phyloP scores from a whole-genome alignment of 805 yeast genomes.

The Citeromyces nyonsensis region DNA sequence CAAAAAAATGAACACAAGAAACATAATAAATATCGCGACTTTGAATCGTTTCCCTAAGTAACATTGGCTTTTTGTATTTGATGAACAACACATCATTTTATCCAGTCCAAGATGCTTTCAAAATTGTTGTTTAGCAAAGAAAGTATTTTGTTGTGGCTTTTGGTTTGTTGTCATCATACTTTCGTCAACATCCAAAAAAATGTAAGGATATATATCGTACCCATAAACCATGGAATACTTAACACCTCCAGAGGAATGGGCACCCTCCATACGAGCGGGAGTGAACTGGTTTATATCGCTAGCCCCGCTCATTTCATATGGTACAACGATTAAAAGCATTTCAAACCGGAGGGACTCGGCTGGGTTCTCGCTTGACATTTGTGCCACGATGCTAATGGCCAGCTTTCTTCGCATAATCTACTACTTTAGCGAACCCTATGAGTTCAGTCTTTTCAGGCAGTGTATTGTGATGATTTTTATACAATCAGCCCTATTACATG shows the following conservation, averaged over 20 bases:
- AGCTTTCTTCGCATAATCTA: conserved; percentile 60
- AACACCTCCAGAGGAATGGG: conserved; percentile 3
- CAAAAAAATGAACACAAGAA: no score
- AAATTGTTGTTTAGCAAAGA: no score
- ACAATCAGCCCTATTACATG: conserved; percentile 48
- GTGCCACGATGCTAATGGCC: conserved; percentile 80
- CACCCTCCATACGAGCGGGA: conserved; percentile 28
- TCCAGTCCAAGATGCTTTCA: no score
- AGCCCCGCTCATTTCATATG: conserved; percentile 80
- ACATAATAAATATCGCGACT: no score
- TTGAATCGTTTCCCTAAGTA: no score
- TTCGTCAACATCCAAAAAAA: no score
- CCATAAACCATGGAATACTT: conserved; percentile 3
- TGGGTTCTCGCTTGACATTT: conserved; percentile 85
- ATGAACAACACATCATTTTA: no score
- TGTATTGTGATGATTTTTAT: conserved; percentile 75
- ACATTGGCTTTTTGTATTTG: no score
- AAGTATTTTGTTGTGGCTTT: no score
- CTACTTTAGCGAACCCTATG: conserved; percentile 71
- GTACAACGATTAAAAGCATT: conserved; percentile 64
- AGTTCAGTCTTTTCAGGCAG: conserved; percentile 63
- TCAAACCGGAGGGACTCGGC: conserved; percentile 44
- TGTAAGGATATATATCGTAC: no score
- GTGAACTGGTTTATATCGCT: conserved; percentile 56
- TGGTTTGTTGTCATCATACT: no score